Percentiles rank a stretch among this genome's conserved stretches.
Evolutionary conservation across 768 basidiomycete genomes (phyloP).

Genomic region (Phanerochaete carnosa): DNA sequence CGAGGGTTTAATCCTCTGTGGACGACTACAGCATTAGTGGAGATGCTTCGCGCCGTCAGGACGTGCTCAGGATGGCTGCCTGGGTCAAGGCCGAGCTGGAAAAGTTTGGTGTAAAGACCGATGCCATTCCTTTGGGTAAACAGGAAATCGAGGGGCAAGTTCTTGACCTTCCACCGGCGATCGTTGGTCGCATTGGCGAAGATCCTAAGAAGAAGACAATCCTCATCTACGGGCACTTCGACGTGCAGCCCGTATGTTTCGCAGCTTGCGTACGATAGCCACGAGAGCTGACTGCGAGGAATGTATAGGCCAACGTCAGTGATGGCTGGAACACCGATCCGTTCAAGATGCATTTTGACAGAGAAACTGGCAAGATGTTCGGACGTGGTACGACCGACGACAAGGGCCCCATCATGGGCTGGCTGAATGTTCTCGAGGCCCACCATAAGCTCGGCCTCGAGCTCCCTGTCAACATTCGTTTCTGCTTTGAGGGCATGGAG

Average conservation of each 20-base stretch:
- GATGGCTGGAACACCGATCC: conserved; percentile 91
- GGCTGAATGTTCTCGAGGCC: conserved; percentile 86
- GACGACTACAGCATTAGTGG: conserved; percentile 51
- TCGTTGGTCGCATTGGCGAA: conserved; percentile 78
- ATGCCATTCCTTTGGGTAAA: conserved; percentile 70
- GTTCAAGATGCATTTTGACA: conserved; percentile 57
- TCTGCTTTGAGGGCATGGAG: conserved; percentile 97
- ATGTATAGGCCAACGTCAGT: conserved; percentile 34
- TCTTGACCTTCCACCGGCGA: conserved; percentile 74
- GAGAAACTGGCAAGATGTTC: conserved; percentile 56
- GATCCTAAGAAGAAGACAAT: conserved; percentile 93
- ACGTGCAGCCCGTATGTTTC: conserved; percentile 80
- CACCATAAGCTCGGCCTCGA: conserved; percentile 60
- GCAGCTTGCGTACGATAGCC: neutral
- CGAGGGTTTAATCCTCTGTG: neutral
- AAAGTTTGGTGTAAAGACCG: conserved; percentile 74
- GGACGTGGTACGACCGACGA: conserved; percentile 89
- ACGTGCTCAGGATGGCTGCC: conserved; percentile 83
- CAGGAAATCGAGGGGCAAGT: conserved; percentile 72
- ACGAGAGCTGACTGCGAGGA: neutral
- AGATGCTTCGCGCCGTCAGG: conserved; percentile 65
- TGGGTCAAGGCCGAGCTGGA: conserved; percentile 77
- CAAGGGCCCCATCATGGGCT: conserved; percentile 87
- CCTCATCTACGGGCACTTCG: conserved; percentile 91
- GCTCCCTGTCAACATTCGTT: conserved; percentile 84